Percentiles rank a stretch among this genome's conserved stretches.
phyloP scores from a whole-genome alignment of 306 rosid genomes.

The Gastrolobium bilobum region DNA sequence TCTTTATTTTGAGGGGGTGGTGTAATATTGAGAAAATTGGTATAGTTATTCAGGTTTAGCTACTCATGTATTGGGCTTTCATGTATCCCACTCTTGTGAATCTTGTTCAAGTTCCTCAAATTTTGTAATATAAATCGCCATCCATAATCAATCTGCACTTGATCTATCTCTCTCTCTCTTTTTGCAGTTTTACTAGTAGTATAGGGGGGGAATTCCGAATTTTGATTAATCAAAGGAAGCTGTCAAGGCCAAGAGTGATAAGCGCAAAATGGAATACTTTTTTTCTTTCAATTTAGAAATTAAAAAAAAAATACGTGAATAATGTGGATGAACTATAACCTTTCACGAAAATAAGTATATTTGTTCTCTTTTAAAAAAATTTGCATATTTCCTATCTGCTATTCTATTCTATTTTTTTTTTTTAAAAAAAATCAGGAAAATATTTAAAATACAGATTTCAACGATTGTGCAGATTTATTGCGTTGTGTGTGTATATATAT shows the following conservation, averaged over 20 bases:
- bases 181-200: not conserved
- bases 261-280: not conserved
- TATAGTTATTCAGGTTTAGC: constrained; percentile 12
- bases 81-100: constrained; percentile 43
- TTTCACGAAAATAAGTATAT: not conserved
- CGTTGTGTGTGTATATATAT: too few relatives aligned
- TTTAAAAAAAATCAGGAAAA: not conserved
- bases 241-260: not conserved
- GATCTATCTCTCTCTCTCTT: not conserved
- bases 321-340: not conserved
- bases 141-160: constrained; percentile 6
- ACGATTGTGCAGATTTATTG: too few relatives aligned
- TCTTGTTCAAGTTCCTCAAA: constrained; percentile 36
- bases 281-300: not conserved
- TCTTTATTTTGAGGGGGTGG: not conserved
- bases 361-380: not conserved
- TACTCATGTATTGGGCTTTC: constrained; percentile 34
- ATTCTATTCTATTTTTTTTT: not conserved
- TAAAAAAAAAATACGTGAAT: not conserved
- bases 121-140: constrained; percentile 45
- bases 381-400: not conserved
- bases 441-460: not conserved
- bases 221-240: not conserved
- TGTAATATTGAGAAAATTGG: constrained; percentile 41
- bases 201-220: not conserved